Percentiles rank a stretch among this genome's conserved stretches.
These are phyloP conservation scores for Neurospora sp. DNA, from an alignment of 495 filamentous ascomycete species.

Conservation along the genomic window DNA sequence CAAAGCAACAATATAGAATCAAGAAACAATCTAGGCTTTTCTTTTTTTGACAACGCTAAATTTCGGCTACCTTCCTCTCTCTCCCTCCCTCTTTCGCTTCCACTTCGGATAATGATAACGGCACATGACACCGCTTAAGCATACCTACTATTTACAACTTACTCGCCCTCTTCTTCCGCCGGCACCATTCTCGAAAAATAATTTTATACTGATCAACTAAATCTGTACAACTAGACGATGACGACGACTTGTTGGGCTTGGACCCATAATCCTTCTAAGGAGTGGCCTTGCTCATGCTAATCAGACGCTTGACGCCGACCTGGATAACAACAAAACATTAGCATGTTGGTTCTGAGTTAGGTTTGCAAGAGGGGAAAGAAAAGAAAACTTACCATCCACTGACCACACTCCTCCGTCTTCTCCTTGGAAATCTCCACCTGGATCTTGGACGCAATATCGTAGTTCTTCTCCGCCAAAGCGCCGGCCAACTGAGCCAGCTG, in stretches of 20 bases:
- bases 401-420: conserved; percentile 74
- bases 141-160: neutral
- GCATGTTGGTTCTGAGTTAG: neutral
- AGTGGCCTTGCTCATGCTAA: conserved; percentile 82
- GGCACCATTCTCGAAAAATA: neutral
- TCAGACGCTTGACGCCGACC: conserved; percentile 86
- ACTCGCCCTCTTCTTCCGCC: neutral
- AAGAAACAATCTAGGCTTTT: neutral
- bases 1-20: neutral
- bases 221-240: neutral
- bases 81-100: neutral
- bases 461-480: conserved; percentile 62
- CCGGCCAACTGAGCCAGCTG: conserved; percentile 50
- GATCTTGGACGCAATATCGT: conserved; percentile 60
- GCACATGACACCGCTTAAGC: neutral
- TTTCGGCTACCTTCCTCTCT: neutral
- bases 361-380: neutral
- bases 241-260: neutral
- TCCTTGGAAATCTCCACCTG: conserved; percentile 77
- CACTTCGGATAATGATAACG: neutral
- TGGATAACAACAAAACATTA: conserved; percentile 21
- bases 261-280: conserved; percentile 21
- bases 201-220: neutral
- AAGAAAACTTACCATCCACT: conserved; percentile 79
- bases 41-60: neutral